phyloP scores from a whole-genome alignment of 257 asterid species.

The Scutellaria baicalensis region DNA sequence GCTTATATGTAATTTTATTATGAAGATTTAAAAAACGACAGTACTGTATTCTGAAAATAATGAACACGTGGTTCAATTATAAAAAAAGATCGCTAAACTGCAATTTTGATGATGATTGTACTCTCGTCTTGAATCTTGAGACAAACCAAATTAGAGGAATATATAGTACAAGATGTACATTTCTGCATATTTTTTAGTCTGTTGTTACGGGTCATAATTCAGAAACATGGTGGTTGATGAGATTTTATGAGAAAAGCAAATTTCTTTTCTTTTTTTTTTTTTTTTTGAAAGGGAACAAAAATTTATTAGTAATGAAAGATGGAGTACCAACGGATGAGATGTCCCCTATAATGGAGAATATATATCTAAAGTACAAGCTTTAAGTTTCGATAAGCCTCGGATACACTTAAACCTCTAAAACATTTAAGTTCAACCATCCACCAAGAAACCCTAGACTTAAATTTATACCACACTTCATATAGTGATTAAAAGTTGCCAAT shows the following conservation, averaged over 20 bases:
- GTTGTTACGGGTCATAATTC: background rate
- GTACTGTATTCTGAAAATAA: background rate
- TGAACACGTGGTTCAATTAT: background rate
- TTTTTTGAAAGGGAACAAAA: too few relatives aligned
- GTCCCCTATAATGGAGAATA: background rate
- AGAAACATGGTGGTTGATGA: slow-evolving; percentile 6
- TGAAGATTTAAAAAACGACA: background rate
- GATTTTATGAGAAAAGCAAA: background rate
- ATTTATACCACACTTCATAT: background rate
- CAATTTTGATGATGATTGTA: background rate
- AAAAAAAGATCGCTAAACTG: background rate
- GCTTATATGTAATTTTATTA: background rate
- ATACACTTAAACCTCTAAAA: background rate
- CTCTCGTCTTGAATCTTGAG: slow-evolving; percentile 7
- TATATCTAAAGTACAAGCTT: background rate
- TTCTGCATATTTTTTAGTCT: background rate
- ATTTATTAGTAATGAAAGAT: too few relatives aligned
- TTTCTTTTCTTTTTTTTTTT: too few relatives aligned
- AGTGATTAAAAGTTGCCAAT: background rate
- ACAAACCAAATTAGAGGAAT: background rate
- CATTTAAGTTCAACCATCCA: background rate
- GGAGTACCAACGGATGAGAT: background rate
- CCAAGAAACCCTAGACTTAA: too few relatives aligned
- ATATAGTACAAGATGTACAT: background rate
- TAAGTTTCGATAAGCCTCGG: background rate